Base-by-base conservation (phyloP, 768 basidiomycete genomes). In the Tulasnella sp. region DNA sequence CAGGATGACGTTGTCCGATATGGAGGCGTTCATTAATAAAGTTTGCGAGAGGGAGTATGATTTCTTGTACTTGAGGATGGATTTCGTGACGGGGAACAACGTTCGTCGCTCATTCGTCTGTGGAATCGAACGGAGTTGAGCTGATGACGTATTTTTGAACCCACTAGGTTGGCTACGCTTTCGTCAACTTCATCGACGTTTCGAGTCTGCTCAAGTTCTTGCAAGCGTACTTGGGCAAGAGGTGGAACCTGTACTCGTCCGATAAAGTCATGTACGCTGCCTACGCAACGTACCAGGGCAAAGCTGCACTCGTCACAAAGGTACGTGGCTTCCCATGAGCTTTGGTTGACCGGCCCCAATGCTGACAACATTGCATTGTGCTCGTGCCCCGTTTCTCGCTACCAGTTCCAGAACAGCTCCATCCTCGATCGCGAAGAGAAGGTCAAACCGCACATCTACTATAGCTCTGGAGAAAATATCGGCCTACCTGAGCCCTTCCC, bases 191-290 rank as follows among this genome's bases (percentile, higher is more conserved):
- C 81, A 94, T 95, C 81, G 87, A 87, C 3, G 92, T 95, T 40
- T 86, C 92, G 80, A 93, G 95, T 82, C 88, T 97, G 75, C 86
- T 96, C 81, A 85, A 84, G 46, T 97, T 97, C 84, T 93, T 93
- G 8, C 91, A 89, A 84, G 87, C 88, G 76, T 90, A 90, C 80
- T 87, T 96, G 58, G 94, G 94, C 9, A 90, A 92, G 81, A 94
- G 93, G 85, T 97, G 95, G 94, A 96, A 97, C 83, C 91, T 94
- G 91, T 96, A 94, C 84, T 93, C 93, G 12, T 95, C 94, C 80
- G 94, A 96, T 85, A 97, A 97, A 83, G 91, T 95, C 12, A 85
- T 96, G 76, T 93, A 96, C 83, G 94, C 96, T 92, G 93, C 92
- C 82, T 97, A 96, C 83, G 96, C 95, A 3, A 96, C 94, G 82